A percentile compares a stretch with the other conserved stretches of the same genome.
phyloP scores from a whole-genome alignment of 2,329 filamentous ascomycete species.

The Plenodomus tracheiphilus region DNA sequence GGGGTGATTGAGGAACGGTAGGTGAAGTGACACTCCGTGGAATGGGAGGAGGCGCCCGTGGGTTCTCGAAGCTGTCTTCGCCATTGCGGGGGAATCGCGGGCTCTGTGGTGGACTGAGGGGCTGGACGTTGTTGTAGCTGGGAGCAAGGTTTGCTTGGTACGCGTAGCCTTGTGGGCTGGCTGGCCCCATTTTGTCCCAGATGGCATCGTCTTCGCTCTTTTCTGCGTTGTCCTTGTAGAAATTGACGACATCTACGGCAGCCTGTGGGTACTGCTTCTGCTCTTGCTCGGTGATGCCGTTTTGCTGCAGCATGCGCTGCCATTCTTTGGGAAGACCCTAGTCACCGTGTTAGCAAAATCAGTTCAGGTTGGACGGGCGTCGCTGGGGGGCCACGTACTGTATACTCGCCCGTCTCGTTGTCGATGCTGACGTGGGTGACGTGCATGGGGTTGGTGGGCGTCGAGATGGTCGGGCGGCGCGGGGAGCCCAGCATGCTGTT shows the following conservation, averaged over 20 bases:
- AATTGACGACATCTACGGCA: constrained; percentile 92
- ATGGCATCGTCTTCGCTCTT: constrained; percentile 80
- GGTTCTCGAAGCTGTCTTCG: constrained; percentile 96
- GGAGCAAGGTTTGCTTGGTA: constrained; percentile 41
- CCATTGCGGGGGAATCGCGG: constrained; percentile 87
- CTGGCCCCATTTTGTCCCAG: constrained; percentile 95
- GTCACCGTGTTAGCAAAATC: constrained; percentile 22
- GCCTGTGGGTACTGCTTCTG: constrained; percentile 94
- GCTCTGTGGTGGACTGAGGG: constrained; percentile 76
- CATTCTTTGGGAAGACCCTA: constrained; percentile 96
- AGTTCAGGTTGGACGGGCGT: not conserved
- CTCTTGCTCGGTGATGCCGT: constrained; percentile 94
- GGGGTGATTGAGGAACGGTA: constrained; percentile 46
- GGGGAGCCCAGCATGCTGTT: constrained; percentile 62
- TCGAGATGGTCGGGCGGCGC: constrained; percentile 92
- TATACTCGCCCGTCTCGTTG: constrained; percentile 94
- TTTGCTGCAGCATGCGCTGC: constrained; percentile 93
- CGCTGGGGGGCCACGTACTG: constrained; percentile 60
- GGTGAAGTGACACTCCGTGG: constrained; percentile 54
- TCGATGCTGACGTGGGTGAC: constrained; percentile 98
- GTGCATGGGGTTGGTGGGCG: constrained; percentile 95
- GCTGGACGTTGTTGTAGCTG: constrained; percentile 49
- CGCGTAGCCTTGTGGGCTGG: constrained; percentile 60
- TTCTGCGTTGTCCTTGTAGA: constrained; percentile 94
- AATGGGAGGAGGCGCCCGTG: constrained; percentile 87